These are phyloP conservation scores for Plasmodium relictum DNA, from an alignment of 169 alveolate genomes.

Conservation along the genomic window DNA sequence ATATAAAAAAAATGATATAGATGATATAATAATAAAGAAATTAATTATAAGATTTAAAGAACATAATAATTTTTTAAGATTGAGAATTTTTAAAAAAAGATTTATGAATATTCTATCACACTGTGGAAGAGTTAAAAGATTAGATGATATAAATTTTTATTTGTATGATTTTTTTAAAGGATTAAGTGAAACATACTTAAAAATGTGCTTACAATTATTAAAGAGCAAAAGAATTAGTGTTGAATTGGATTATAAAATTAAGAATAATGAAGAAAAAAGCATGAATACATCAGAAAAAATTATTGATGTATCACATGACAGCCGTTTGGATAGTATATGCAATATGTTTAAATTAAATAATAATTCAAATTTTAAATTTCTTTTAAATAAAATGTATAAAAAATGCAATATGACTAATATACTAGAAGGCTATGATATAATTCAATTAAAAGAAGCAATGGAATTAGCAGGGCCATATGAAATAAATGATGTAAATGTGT, in stretches of 20 bases:
- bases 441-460: constrained; percentile 7
- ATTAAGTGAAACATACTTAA: background rate
- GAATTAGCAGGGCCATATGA: constrained; percentile 7
- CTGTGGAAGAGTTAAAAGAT: constrained; percentile 28
- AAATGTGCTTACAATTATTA: constrained; percentile 14
- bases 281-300: background rate
- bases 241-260: constrained; percentile 11
- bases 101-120: background rate
- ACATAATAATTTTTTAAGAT: constrained; percentile 4
- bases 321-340: no score
- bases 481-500: constrained; percentile 56
- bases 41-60: constrained; percentile 31
- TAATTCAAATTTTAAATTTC: background rate
- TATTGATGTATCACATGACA: no score
- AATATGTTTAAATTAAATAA: constrained; percentile 1
- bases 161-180: constrained; percentile 5
- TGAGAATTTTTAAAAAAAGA: background rate
- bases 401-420: constrained; percentile 19
- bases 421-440: constrained; percentile 18
- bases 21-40: background rate
- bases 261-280: background rate
- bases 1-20: background rate
- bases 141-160: constrained; percentile 26
- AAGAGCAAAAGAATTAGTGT: background rate
- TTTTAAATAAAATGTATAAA: background rate